phyloP scores from a whole-genome alignment of 805 yeast genomes.

The Brettanomyces naardenensis region DNA sequence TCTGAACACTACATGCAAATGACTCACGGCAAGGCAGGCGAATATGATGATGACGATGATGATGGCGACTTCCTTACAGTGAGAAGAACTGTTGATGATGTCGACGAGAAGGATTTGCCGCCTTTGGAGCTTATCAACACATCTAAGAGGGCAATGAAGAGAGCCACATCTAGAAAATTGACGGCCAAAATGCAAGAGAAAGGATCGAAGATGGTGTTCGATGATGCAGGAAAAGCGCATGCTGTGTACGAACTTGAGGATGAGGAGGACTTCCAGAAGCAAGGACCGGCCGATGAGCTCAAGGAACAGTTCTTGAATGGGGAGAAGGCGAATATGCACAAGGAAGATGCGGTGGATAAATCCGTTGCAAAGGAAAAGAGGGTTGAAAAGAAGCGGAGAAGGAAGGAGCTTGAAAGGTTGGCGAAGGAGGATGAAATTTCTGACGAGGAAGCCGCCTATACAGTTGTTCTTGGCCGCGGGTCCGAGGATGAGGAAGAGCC shows the following conservation, averaged over 20 bases:
- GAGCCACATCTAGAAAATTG: conserved; percentile 79
- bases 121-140: conserved; percentile 49
- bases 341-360: conserved; percentile 74
- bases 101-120: conserved; percentile 59
- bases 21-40: conserved; percentile 35
- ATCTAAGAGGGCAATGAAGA: conserved; percentile 79
- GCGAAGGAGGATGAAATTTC: conserved; percentile 21
- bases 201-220: conserved; percentile 77
- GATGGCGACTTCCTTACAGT: conserved; percentile 77
- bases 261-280: conserved; percentile 74
- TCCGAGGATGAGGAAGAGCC: conserved; percentile 14
- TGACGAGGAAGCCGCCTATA: conserved; percentile 24
- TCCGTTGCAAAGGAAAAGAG: conserved; percentile 65
- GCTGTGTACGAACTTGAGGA: conserved; percentile 85
- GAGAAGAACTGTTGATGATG: conserved; percentile 67
- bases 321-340: conserved; percentile 63
- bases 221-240: conserved; percentile 91
- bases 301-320: conserved; percentile 56
- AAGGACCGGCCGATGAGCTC: conserved; percentile 58
- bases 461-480: conserved; percentile 17
- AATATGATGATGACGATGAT: conserved; percentile 33
- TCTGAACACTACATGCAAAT: conserved; percentile 82
- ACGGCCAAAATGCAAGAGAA: conserved; percentile 53
- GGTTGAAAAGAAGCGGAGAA: conserved; percentile 80
- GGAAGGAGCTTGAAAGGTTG: conserved; percentile 69